Evolutionary conservation across 2,329 filamentous ascomycete species (phyloP).

Genomic region (Cryphonectria naterciae): DNA sequence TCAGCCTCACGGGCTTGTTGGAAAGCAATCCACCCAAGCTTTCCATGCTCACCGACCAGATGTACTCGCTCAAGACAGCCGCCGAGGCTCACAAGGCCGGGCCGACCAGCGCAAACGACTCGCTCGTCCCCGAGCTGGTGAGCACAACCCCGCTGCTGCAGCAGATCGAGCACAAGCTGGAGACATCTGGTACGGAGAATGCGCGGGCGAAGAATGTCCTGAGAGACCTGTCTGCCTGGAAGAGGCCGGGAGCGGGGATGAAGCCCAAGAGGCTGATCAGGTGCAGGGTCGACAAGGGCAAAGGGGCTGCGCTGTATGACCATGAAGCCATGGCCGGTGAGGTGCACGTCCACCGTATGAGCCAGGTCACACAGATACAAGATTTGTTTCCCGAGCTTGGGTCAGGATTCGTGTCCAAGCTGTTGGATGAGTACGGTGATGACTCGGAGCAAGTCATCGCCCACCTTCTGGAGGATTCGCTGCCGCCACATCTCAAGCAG

Average conservation of each 20-base stretch:
- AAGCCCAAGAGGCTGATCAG: conserved; percentile 56
- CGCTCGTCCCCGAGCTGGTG: conserved; percentile 80
- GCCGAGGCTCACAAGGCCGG: conserved; percentile 67
- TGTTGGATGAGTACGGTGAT: conserved; percentile 79
- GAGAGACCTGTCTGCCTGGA: conserved; percentile 62
- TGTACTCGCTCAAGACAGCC: conserved; percentile 77
- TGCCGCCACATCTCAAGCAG: conserved; percentile 69
- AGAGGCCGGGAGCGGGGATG: conserved; percentile 56
- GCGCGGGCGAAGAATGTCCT: conserved; percentile 64
- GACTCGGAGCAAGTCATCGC: conserved; percentile 79
- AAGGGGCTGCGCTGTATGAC: conserved; percentile 49
- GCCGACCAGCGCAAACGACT: conserved; percentile 63
- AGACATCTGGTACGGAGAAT: conserved; percentile 52
- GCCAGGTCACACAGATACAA: conserved; percentile 85
- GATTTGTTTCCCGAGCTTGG: conserved; percentile 91
- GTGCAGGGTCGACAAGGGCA: conserved; percentile 69
- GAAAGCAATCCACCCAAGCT: conserved; percentile 69
- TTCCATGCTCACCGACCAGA: conserved; percentile 77
- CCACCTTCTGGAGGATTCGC: conserved; percentile 76
- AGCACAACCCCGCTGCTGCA: conserved; percentile 77
- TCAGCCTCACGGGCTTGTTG: conserved; percentile 73
- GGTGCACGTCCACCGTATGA: conserved; percentile 80
- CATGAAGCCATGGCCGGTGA: conserved; percentile 46
- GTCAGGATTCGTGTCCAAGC: conserved; percentile 76
- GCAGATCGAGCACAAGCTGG: conserved; percentile 60